Evolutionary conservation across 768 basidiomycete genomes (phyloP), one percentile per base, ranked within the genome.

Genomic region (Amanita exitialis): DNA sequence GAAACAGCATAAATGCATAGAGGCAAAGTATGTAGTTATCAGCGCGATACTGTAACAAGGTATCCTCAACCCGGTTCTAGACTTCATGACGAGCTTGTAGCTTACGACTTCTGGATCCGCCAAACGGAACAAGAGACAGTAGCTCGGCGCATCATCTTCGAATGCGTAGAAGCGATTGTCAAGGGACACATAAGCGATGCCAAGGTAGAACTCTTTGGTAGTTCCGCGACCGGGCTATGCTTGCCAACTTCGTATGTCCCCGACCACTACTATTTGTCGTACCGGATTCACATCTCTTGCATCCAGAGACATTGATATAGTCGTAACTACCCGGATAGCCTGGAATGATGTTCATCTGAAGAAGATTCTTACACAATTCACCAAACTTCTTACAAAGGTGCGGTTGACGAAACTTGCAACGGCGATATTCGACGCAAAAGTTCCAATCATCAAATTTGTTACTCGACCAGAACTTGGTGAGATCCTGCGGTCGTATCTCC

Each of bases 391-490:
- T 41, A 71, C 69, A 42, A 57, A 61, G 20, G 64, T 73, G 1
- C 60, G 66, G 3, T 58, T 86, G 35, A 73, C 77, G 3, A 61
- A 64, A 36, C 66, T 69, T 23, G 59, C 62, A 13, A 51, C 54
- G 30, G 65, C 67, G 6, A 64, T 62, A 7, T 61, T 59, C 44
- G 54, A 57, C 7, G 67, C 69, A 10, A 59, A 62, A 49, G 81
- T 85, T 1, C 86, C 86, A 3, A 80, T 88, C 58, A 64, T 87
- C 53, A 80, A 74, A 41, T 76, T 85, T 57, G 68, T 69, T 13
- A 80, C 80, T 1, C 59, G 60, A 1, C 71, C 62, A 0, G 60
- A 66, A 28, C 65, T 66, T 41, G 75, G 72, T 73, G 41, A 8
- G 65, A 54, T 12, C 10, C 10, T 25, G 21, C 21, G 3, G n/a